Conservation (phyloP, 75 land plant genomes). For the Cupressus sempervirens region DNA sequence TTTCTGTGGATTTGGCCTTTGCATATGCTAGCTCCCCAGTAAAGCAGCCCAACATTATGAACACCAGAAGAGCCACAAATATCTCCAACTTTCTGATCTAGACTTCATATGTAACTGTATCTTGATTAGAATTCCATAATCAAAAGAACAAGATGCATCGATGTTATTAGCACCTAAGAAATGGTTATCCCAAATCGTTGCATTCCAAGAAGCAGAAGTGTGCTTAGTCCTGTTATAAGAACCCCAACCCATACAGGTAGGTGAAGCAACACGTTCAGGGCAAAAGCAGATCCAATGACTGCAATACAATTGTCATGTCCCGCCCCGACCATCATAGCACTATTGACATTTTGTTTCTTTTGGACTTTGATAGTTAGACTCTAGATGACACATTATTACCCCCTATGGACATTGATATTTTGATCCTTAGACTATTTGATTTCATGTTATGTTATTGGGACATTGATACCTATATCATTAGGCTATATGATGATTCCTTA, state of each 20-base stretch:
- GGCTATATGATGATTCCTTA: no score
- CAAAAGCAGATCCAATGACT: slow-evolving; percentile 91
- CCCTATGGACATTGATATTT: no score
- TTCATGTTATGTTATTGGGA: no score
- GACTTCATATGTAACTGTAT: background rate
- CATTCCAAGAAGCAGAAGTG: slow-evolving; percentile 67
- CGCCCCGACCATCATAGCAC: no score
- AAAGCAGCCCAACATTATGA: slow-evolving; percentile 59
- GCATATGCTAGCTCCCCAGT: slow-evolving; percentile 55
- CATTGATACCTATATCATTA: no score
- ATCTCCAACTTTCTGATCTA: slow-evolving; percentile 63
- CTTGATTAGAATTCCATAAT: background rate
- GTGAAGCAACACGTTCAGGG: slow-evolving; percentile 68
- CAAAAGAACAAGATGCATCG: background rate
- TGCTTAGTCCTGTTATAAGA: slow-evolving; percentile 68
- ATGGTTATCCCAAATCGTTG: slow-evolving; percentile 67
- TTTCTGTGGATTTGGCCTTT: slow-evolving; percentile 50
- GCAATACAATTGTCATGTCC: no score
- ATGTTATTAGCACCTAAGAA: background rate
- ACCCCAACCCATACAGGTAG: slow-evolving; percentile 90
- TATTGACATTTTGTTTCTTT: no score
- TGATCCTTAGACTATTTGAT: no score
- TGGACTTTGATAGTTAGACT: no score
- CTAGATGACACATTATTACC: no score
- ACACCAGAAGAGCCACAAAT: slow-evolving; percentile 51